Percentiles rank a stretch among this genome's conserved stretches.
Conservation (phyloP, 306 rosid genomes). For the Cyclanthera cordifolia region DNA sequence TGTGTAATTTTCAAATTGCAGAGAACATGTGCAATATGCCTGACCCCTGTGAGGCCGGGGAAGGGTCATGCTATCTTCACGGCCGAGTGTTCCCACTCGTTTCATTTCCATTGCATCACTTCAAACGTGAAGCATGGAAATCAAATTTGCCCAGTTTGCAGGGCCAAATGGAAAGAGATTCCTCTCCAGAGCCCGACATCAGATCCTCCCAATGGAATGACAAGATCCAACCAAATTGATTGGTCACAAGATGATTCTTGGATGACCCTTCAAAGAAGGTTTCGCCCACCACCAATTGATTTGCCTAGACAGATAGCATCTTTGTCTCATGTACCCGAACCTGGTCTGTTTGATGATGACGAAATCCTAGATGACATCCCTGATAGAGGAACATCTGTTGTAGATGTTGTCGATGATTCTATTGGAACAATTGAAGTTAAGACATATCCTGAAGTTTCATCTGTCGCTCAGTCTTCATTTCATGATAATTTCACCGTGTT, state of each 20-base stretch:
- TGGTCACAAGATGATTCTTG: slow-evolving; percentile 10
- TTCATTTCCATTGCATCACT: slow-evolving; percentile 18
- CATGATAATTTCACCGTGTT: slow-evolving; percentile 11
- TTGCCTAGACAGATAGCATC: neutral
- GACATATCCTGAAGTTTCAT: slow-evolving; percentile 15
- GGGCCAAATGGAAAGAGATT: slow-evolving; percentile 19
- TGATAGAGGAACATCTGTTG: neutral
- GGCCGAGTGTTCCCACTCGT: slow-evolving; percentile 18
- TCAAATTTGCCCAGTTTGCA: slow-evolving; percentile 17
- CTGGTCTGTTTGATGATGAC: slow-evolving; percentile 10
- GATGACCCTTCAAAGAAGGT: slow-evolving; percentile 12
- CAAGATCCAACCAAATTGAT: slow-evolving; percentile 8
- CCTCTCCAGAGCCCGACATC: slow-evolving; percentile 16
- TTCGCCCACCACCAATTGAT: slow-evolving; percentile 7
- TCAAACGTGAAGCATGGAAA: slow-evolving; percentile 19
- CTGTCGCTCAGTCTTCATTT: slow-evolving; percentile 2
- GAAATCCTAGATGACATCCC: slow-evolving; percentile 5
- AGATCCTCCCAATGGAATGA: slow-evolving; percentile 8
- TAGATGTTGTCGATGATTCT: slow-evolving; percentile 1
- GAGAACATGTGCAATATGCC: slow-evolving; percentile 15
- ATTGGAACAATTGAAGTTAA: slow-evolving; percentile 5
- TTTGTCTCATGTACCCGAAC: slow-evolving; percentile 5
- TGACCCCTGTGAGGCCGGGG: slow-evolving; percentile 14
- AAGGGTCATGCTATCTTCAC: slow-evolving; percentile 21
- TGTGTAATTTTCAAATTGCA: neutral